Conservation (phyloP, 108 stramenopile genomes). For the Discostella stelligeroides region DNA sequence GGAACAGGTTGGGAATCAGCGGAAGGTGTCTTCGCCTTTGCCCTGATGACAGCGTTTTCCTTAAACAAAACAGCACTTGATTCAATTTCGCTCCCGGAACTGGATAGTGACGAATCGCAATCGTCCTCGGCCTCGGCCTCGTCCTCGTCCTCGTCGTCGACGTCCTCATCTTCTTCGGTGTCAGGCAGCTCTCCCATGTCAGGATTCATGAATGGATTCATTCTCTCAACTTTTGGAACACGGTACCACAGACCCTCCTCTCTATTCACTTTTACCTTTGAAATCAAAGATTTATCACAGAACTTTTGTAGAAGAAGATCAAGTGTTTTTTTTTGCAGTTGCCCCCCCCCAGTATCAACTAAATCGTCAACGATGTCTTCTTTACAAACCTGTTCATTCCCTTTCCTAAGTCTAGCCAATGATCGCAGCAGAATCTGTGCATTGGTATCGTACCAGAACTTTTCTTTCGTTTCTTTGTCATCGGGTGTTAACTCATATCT, state of each 20-base stretch:
- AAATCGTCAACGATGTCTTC: constrained; percentile 21
- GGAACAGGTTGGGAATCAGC: neutral
- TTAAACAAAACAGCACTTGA: neutral
- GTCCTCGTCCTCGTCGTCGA: constrained; percentile 2
- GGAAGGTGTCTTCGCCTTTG: neutral
- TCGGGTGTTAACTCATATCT: constrained; percentile 5
- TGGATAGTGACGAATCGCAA: neutral
- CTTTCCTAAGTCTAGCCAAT: constrained; percentile 12
- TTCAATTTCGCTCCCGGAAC: neutral
- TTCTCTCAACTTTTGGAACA: neutral
- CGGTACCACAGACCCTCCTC: neutral
- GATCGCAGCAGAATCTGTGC: constrained; percentile 28
- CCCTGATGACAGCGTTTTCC: neutral
- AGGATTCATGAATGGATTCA: constrained; percentile 23
- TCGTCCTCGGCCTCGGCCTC: neutral
- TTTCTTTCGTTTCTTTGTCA: constrained; percentile 18
- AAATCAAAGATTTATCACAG: constrained; percentile 16
- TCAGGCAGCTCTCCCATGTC: constrained; percentile 13
- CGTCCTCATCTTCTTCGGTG: constrained; percentile 3
- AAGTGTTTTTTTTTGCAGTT: constrained; percentile 1
- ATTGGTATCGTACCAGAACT: constrained; percentile 17
- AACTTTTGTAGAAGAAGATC: constrained; percentile 6
- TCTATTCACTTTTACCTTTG: neutral
- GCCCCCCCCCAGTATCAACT: constrained; percentile 4
- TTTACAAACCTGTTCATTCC: neutral